phyloP scores from a whole-genome alignment of 2,329 filamentous ascomycete species.

The Fusarium clavum region DNA sequence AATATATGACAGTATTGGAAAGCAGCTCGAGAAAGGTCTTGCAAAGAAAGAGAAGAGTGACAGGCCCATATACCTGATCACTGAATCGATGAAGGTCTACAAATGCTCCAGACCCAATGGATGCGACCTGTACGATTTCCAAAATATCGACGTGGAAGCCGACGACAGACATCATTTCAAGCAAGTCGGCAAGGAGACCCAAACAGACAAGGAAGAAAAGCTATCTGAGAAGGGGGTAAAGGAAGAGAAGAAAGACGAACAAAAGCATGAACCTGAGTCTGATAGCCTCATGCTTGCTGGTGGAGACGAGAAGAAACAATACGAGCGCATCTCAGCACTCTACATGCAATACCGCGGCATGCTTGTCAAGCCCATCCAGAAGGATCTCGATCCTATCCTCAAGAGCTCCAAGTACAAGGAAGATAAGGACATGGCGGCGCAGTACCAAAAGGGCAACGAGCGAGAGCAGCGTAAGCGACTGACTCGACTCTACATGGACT shows the following conservation, averaged over 20 bases:
- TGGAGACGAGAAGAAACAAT: constrained; percentile 11
- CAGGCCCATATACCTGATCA: background rate
- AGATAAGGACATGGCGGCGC: background rate
- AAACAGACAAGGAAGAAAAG: background rate
- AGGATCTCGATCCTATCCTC: constrained; percentile 27
- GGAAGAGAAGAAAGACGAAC: background rate
- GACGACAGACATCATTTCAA: background rate
- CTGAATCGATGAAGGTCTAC: constrained; percentile 1
- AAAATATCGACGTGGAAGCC: background rate
- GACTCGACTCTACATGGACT: constrained; percentile 9
- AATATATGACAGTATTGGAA: constrained; percentile 10
- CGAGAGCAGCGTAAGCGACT: constrained; percentile 16
- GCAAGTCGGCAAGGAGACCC: background rate
- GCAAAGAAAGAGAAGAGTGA: background rate
- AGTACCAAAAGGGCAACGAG: constrained; percentile 9
- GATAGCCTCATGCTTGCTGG: background rate
- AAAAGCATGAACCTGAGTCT: background rate
- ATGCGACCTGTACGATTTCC: background rate
- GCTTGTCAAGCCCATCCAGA: constrained; percentile 15
- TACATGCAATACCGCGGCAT: constrained; percentile 35
- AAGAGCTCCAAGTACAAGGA: background rate
- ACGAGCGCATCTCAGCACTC: constrained; percentile 10
- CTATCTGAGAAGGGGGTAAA: background rate
- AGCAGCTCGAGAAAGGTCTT: background rate
- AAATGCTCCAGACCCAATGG: background rate